phyloP scores from a whole-genome alignment of 2,329 filamentous ascomycete genomes.

The Botrytis fragariae region DNA sequence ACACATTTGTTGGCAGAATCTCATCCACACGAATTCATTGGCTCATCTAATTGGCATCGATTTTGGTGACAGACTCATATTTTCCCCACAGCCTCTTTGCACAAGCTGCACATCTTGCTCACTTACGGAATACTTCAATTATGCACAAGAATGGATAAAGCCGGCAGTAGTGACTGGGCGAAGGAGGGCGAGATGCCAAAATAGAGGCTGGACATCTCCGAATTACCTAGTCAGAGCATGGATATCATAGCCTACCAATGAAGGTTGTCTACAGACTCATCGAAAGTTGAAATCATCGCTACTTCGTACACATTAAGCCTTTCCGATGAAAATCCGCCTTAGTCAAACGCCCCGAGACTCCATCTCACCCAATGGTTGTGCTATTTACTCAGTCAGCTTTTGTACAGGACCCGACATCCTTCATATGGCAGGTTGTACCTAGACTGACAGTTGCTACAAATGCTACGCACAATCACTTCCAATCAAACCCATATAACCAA shows the following conservation, averaged over 20 bases:
- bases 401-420: constrained; percentile 2
- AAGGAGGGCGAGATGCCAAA: constrained; percentile 14
- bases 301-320: not conserved
- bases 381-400: not conserved
- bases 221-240: not conserved
- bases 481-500: not conserved
- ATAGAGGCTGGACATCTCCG: constrained; percentile 10
- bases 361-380: constrained; percentile 7
- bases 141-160: constrained; percentile 14
- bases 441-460: not conserved
- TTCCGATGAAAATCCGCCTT: constrained; percentile 14
- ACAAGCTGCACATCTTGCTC: constrained; percentile 30
- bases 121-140: not conserved
- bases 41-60: not conserved
- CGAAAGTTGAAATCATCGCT: not conserved
- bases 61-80: not conserved
- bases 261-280: not conserved
- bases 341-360: constrained; percentile 10
- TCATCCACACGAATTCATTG: constrained; percentile 3
- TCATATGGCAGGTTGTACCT: not conserved
- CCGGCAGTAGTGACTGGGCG: constrained; percentile 2
- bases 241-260: constrained; percentile 1
- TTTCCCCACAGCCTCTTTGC: constrained; percentile 34
- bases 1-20: constrained; percentile 12
- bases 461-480: not conserved